Percentiles rank a stretch among this genome's conserved stretches.
Conservation (phyloP, 2,329 filamentous ascomycete genomes). For the Penicillium sp. region DNA sequence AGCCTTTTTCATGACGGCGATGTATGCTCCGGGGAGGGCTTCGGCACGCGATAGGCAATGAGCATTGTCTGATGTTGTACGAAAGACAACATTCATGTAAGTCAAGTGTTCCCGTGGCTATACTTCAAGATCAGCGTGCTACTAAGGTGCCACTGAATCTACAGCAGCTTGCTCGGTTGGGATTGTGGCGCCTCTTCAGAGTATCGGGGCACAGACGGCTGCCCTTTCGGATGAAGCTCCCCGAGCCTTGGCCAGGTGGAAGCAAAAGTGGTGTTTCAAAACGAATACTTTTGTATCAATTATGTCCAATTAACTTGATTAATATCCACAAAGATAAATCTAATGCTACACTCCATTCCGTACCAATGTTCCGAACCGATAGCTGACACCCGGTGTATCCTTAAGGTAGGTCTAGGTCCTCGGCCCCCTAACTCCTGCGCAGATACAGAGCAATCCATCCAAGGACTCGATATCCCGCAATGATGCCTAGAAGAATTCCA, state of each 20-base stretch:
- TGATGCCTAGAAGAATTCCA: conserved; percentile 75
- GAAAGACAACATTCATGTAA: neutral
- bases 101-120: neutral
- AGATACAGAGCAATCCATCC: conserved; percentile 60
- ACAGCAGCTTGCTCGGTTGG: neutral
- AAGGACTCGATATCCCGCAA: conserved; percentile 68
- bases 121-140: neutral
- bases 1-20: neutral
- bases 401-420: neutral
- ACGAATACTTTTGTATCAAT: neutral
- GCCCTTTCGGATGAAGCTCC: neutral
- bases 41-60: neutral
- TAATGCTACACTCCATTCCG: neutral
- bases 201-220: neutral
- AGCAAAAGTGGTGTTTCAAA: neutral
- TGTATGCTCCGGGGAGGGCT: neutral
- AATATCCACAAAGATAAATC: neutral
- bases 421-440: conserved; percentile 6
- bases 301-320: neutral
- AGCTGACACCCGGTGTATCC: neutral
- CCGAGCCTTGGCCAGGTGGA: neutral
- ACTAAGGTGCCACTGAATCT: neutral
- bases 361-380: neutral
- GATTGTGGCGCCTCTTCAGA: neutral
- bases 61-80: conserved; percentile 1